Base-by-base conservation (phyloP, 1,284 basidiomycete genomes). In the Moesziomyces sp. region DNA sequence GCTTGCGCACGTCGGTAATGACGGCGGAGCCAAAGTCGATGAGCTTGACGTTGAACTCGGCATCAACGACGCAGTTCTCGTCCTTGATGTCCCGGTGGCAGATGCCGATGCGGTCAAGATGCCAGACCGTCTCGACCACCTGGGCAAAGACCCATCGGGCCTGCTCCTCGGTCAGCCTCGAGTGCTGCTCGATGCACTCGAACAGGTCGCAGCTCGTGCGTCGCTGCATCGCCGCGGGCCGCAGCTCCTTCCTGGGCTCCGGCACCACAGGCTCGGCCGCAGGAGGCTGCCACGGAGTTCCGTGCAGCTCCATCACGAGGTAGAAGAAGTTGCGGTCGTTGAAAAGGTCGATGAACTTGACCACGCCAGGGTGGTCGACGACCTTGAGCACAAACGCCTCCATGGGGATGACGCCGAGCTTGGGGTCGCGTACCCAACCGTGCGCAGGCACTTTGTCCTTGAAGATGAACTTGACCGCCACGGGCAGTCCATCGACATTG, bases 81-180 rank as follows among this genome's bases (percentile, higher is more conserved):
- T 96, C 94, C 84, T 97, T 97, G 85, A 97, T 91, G 82, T 97
- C 94, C 52, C 94, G 91, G 83, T 97, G 93, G 23, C 89, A 89
- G 67, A 96, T 91, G 6, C 93, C 93, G 52, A 88, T 88, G 40
- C 85, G 85, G 61, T 93, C 89, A 35, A 97, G 87, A 80, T 94
- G 92, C 75, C 89, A 86, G 19, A 94, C 91, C 23, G 91, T 92
- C 63, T 93, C 91, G 58, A 93, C 92, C 51, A 96, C 89, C 85
- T 97, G 94, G 23, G 88, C 87, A 83, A 96, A 94, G 67, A 96
- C 90, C 85, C 90, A 91, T 52, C 90, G 88, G 7, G 93, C 91
- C 79, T 91, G 89, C 50, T 87, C 86, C 84, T 94, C 93, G n/a
- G 88, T 88, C 52, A 96, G 88, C 8, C 91, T 88, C 73, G 91